Evolutionary conservation across 1,139 yeast genomes (phyloP), one percentile per base, ranked within the genome.

Genomic region (Eremothecium sinecaudum): DNA sequence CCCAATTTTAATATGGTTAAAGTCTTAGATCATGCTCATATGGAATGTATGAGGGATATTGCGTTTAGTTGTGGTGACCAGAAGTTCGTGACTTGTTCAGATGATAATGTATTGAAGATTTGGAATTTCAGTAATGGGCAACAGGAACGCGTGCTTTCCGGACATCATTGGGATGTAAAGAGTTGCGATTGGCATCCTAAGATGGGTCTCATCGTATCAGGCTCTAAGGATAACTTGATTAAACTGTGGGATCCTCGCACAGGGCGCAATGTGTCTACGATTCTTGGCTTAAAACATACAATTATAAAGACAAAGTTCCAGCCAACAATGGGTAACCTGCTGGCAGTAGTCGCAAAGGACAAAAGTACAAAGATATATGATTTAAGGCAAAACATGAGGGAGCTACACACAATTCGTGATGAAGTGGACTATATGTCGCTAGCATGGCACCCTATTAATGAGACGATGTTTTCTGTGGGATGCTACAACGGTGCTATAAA

Each of bases 81-180:
- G 13, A 84, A 86, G 53, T 90, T 86, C 57, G 80, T 86, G 16
- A 83, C 94, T 1, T 83, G 93, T 43, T 81, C 94, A 14, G 98
- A 90, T 59, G 98, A 90, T 56, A 81, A 87, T 27, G 70, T 80
- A 5, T 62, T 90, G 39, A 90, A 90, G 53, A 77, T 90, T 29
- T 90, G 97, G 97, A 84, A 87, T 57, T 90, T 90, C 59, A 80
- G 82, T 54, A 83, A 81, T 45, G 95, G 94, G 32, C 66, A 73
- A 39, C 94, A 84, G 49, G 99, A 90, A 53, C 61, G 84, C 30
- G 68, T 74, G 1, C 66, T 90, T 33, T 71, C 76, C 18, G 98
- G 97, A 1, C 99, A 90, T 60, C 95, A 92, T 53, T 90, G 99
- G 99, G 99, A 90, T 61, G 96, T 90, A 20, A 90, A 90, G 56